A percentile compares a stretch with the other conserved stretches of the same genome.
Evolutionary conservation across 495 filamentous ascomycete genomes (phyloP).

Genomic region (Friedmanniomyces simplex): DNA sequence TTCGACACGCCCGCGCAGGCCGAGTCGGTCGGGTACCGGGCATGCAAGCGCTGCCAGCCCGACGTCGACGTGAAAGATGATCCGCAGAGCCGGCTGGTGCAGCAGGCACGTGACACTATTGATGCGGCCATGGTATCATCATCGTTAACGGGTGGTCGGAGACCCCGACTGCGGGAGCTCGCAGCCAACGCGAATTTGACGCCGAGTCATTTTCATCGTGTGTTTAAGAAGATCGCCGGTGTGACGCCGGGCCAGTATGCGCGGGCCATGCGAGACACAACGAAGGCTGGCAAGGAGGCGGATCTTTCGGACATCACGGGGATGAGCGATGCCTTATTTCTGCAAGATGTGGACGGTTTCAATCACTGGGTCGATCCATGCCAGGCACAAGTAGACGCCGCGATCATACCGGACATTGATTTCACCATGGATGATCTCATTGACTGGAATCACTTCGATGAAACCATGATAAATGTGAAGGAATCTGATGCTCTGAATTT

Average conservation of each 20-base stretch:
- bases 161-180: not conserved
- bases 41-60: slow-evolving; percentile 58
- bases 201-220: slow-evolving; percentile 1
- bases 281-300: not conserved
- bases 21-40: slow-evolving; percentile 44
- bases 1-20: slow-evolving; percentile 45
- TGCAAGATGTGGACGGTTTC: not conserved
- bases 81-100: not conserved
- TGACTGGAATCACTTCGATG: slow-evolving; percentile 1
- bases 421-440: not conserved
- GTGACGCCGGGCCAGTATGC: slow-evolving; percentile 1
- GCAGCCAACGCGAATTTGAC: slow-evolving; percentile 1
- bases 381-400: not conserved
- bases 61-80: slow-evolving; percentile 21
- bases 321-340: not conserved
- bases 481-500: not conserved
- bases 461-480: not conserved
- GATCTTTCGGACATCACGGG: not conserved
- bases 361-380: not conserved
- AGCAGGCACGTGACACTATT: not conserved
- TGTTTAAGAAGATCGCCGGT: not conserved
- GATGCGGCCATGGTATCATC: not conserved
- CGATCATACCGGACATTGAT: not conserved
- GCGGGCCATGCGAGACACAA: not conserved
- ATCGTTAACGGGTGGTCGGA: not conserved